Base-by-base conservation (phyloP, 2,329 filamentous ascomycete genomes). In the Ascochyta pisi region DNA sequence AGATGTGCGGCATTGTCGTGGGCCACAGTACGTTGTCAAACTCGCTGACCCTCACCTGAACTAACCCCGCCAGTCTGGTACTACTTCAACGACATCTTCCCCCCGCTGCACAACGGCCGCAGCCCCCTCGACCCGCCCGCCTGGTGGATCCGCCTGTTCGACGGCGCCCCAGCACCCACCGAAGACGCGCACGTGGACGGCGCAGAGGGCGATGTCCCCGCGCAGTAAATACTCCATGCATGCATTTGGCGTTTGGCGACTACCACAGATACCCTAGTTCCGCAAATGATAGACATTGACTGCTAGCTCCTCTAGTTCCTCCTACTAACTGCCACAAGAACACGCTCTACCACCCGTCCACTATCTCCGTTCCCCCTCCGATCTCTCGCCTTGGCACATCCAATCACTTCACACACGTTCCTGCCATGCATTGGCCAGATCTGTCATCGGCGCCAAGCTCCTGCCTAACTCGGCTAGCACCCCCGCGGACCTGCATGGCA, bases 51-150 rank as follows among this genome's bases (percentile, higher is more conserved):
- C 19, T 19, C 19, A 19, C 19, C 19, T 19, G 19, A 19, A 47
- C 60, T 67, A 56, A 70, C 50, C 12, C 10, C 4, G 4, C 16
- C 51, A 84, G 84, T 98, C 37, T 98, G 93, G 89, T 99, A 98
- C 77, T 99, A 97, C 79, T 97, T 98, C 77, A 91, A 88, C 57
- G 95, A 99, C 74, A 93, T 99, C 15, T 99, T 96, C 76, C 95
- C 95, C 3, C 90, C 92, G 3, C 84, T 97, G 39, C 91, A 97
- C 77, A 87, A 89, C 61, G 92, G 92, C 16, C 88, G 89, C 47
- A 84, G 91, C 52, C 95, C 95, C 0, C 82, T 99, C 43, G 94
- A 96, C 67, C 94, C 95, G 34, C 95, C 95, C 0, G 79, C 81
- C 56, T 97, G 91, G 88, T 99, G 94, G 94, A 85, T 90, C 54